Base-by-base conservation (phyloP, 306 rosid genomes). In the Herpetospermum pedunculosum region DNA sequence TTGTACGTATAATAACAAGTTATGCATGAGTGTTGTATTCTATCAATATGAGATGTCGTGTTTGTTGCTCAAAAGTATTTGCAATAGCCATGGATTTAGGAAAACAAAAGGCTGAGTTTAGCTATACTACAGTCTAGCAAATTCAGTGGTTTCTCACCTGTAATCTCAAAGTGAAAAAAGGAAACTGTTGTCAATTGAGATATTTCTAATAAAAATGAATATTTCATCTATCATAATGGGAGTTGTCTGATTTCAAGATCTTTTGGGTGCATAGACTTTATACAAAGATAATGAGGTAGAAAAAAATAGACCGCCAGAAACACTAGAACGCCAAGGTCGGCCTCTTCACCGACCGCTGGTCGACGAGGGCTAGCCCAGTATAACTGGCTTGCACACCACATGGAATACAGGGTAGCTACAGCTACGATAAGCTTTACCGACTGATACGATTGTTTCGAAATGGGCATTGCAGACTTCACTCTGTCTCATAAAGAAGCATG, bases 341-440 rank as follows among this genome's bases (percentile, higher is more conserved):
- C 97, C 79, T 92, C 98, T 90, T 92, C 97, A 12, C 97, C 97
- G 50, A 90, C 87, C 0, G 98, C 92, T 0, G 98, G 81, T 25
- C 87, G 90, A 12, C 87, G 97, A 28, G 96, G 96, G 76, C 28
- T 77, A 23, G 75, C 77, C 85, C 85, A 86, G 76, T 87, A 90
- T 74, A 92, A 78, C 81, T 88, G 96, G 79, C 78, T 83, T 63
- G 83, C 78, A 72, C 98, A 92, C 98, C 97, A 92, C 54, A 88
- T 68, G 78, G 96, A 82, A 79, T 92, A 92, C 63, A 90, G 71
- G 77, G 70, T 76, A 43, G 88, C 96, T 78, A 89, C 62, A 43
- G 59, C n/a, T 32, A 81, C 4, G 10, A 86, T 68, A 53, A 92
- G 96, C 67, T 83, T 78, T 78, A 80, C 55, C 32, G 98, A 85